Evolutionary conservation across 2,329 filamentous ascomycete genomes (phyloP), one percentile per base, ranked within the genome.

Genomic region (Cladophialophora yegresii): DNA sequence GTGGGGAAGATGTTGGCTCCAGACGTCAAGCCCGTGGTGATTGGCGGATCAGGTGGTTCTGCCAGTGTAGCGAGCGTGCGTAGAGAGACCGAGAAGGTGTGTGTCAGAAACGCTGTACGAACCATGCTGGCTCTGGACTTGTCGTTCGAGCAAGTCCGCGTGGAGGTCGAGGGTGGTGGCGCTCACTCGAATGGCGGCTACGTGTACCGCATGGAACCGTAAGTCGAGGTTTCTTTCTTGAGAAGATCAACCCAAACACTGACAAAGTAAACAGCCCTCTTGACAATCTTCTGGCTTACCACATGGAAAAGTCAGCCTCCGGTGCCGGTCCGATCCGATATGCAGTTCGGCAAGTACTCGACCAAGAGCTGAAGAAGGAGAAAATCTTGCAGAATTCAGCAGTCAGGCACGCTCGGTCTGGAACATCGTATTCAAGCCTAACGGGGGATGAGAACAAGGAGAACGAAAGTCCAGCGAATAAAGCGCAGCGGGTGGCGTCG

Each of bases 131-230:
- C 92, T 20, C 84, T 93, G 13, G 90, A 92, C 16, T 86, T 98
- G 16, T 83, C 85, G 1, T 89, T 98, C 74, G 90, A 96, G 69
- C 89, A 88, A 73, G 89, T 90, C 12, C 87, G 88, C 71, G 85
- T 98, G 50, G 92, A 96, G 72, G 83, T 82, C 12, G 89, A 90
- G 40, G 83, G 84, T 7, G 68, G 62, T 28, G 76, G 82, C 4
- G 80, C 79, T 22, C 62, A 66, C 54, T 67, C 65, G 20, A 71
- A 66, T 62, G 84, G 86, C 36, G 87, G 85, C 70, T 98, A 88
- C 84, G 88, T 96, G 8, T 98, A 96, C 77, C 87, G 95, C 59
- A 93, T 99, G 91, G 93, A 98, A 73, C 95, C 95, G 84, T 93
- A 80, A 83, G 89, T 87, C 22, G 20, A 26, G 1, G 7, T 26